Base-by-base conservation (phyloP, 2,329 filamentous ascomycete species). In the Epichloe bromicola region DNA sequence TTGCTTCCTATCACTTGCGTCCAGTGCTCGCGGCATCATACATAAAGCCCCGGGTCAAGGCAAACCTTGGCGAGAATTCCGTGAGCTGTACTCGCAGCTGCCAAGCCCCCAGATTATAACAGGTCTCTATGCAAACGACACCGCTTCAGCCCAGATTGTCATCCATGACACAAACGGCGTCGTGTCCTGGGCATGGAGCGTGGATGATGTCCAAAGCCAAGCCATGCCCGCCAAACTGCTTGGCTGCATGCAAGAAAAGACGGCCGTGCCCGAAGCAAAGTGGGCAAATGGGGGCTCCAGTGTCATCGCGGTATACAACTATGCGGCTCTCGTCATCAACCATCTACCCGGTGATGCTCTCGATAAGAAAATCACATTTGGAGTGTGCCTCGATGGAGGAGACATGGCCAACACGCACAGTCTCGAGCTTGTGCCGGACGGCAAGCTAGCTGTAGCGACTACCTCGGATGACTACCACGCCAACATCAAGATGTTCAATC, bases 401-500 rank as follows among this genome's bases (percentile, higher is more conserved):
- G 14, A 17, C 20, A 42, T 51, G 49, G 15, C 15, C 5, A 51
- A 48, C 44, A 47, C 49, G 17, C 49, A 51, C 30, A 37, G n/a
- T 30, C n/a, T 19, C 4, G 49, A 51, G 39, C 33, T 48, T 14
- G 26, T 51, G 2, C 38, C 38, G 3, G 44, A 48, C 15, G 39
- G 39, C 14, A 51, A 48, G 38, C n/a, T 51, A 5, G 49, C 49
- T 14, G 30, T 51, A 2, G 49, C 49, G 5, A 51, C 49, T 3
- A 46, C 49, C 7, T 42, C 49, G 19, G 33, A 20, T 33, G 30
- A 17, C 8, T 5, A 17, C 4, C 19, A 7, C 10, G 49, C n/a
- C 8, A 47, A 38, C 33, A 48, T 51, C 45, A 46, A 43, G 37
- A 43, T 51, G 20, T 51, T 51, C 26, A 30, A 51, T 15, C 10